Conservation (phyloP, 2,329 filamentous ascomycete species). For the Microdochium nivale region DNA sequence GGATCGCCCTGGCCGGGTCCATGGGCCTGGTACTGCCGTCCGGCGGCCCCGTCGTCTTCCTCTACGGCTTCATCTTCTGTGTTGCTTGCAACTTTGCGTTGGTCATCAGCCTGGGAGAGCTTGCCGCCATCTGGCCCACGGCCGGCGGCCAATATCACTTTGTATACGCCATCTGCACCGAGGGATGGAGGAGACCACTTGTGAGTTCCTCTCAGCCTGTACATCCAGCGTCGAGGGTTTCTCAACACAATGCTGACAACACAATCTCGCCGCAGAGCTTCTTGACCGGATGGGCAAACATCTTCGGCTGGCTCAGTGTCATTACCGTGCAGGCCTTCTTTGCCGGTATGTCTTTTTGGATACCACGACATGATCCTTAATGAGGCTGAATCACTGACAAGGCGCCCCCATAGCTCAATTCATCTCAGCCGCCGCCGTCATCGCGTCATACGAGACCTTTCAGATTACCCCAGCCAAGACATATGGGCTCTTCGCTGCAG, state of each 20-base stretch:
- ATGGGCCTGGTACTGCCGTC: conserved; percentile 31
- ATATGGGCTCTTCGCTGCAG: conserved; percentile 32
- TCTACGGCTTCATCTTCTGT: conserved; percentile 37
- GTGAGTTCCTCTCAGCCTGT: conserved; percentile 11
- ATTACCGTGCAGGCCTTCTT: conserved; percentile 35
- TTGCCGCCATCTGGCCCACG: conserved; percentile 35
- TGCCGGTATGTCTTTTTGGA: conserved; percentile 18
- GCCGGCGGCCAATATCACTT: conserved; percentile 38
- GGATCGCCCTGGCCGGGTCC: conserved; percentile 31
- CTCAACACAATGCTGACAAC: background rate
- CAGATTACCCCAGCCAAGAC: conserved; percentile 27
- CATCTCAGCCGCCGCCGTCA: conserved; percentile 29
- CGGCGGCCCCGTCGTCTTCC: conserved; percentile 29
- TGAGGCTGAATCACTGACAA: background rate
- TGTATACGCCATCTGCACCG: conserved; percentile 28
- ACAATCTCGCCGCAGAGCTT: conserved; percentile 24
- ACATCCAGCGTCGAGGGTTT: background rate
- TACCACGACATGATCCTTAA: background rate
- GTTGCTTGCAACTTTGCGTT: conserved; percentile 33
- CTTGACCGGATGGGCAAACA: conserved; percentile 33
- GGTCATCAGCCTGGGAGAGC: conserved; percentile 30
- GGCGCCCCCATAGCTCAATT: conserved; percentile 25
- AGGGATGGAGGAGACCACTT: conserved; percentile 27
- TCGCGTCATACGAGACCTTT: conserved; percentile 28
- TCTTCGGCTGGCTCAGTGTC: conserved; percentile 35